phyloP scores from a whole-genome alignment of 352 stramenopile species.

The Phytophthora pisi region DNA sequence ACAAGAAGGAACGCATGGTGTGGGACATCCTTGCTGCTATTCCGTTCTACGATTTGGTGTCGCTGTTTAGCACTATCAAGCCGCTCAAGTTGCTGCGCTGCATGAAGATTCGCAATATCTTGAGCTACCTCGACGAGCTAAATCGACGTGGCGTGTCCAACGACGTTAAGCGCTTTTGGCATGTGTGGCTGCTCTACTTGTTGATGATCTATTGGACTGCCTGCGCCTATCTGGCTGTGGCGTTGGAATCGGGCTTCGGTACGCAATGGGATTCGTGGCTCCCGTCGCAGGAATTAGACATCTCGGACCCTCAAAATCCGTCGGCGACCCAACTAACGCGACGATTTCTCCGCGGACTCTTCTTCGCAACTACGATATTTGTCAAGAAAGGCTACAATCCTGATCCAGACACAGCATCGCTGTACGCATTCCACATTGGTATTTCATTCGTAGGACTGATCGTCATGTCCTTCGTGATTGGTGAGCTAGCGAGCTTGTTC shows the following conservation, averaged over 20 bases:
- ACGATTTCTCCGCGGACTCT: constrained; percentile 47
- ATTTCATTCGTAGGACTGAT: constrained; percentile 47
- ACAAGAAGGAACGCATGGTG: constrained; percentile 42
- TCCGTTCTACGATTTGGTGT: constrained; percentile 42
- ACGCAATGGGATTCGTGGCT: constrained; percentile 53
- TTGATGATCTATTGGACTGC: constrained; percentile 57
- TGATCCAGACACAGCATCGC: constrained; percentile 28
- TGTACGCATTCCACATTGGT: constrained; percentile 45
- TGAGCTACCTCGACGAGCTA: constrained; percentile 52
- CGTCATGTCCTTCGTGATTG: constrained; percentile 55
- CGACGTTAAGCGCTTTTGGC: constrained; percentile 48
- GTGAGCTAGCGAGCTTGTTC: constrained; percentile 52
- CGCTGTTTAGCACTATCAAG: constrained; percentile 17
- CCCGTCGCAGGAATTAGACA: constrained; percentile 35
- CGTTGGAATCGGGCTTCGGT: constrained; percentile 37
- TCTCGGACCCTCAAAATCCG: constrained; percentile 30
- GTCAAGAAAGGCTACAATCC: constrained; percentile 50
- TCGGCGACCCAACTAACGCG: constrained; percentile 34
- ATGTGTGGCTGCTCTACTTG: constrained; percentile 52
- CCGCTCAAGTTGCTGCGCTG: constrained; percentile 45
- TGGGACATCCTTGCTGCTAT: constrained; percentile 44
- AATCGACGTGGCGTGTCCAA: constrained; percentile 51
- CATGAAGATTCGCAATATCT: constrained; percentile 51
- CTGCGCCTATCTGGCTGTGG: constrained; percentile 50
- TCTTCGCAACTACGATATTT: constrained; percentile 46